Conservation (phyloP, 768 basidiomycete genomes). For the Rhodotorula paludigena region DNA sequence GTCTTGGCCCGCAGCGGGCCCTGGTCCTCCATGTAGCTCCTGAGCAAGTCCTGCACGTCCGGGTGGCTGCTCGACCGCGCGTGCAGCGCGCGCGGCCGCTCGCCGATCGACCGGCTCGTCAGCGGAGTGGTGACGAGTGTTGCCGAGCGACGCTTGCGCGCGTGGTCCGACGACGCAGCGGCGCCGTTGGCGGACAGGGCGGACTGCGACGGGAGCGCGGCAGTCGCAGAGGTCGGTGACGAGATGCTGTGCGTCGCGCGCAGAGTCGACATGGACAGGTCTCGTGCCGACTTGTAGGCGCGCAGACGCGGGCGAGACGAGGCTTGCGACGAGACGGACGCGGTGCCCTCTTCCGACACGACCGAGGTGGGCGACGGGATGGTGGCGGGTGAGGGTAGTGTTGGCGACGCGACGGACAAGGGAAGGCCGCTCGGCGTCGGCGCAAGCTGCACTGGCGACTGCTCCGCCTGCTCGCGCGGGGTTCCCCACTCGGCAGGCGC, state of each 20-base stretch:
- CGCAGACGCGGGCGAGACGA: too few relatives aligned
- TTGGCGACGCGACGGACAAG: too few relatives aligned
- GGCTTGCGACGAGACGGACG: too few relatives aligned
- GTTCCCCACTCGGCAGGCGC: neutral
- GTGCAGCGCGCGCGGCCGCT: neutral
- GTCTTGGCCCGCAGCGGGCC: slow-evolving; percentile 17
- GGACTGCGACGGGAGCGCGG: neutral
- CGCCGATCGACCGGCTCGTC: neutral
- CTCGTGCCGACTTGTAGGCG: slow-evolving; percentile 31
- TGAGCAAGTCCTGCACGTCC: neutral
- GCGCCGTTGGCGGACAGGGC: neutral
- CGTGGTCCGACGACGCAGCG: neutral
- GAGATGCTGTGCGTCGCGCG: neutral
- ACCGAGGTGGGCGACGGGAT: too few relatives aligned
- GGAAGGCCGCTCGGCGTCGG: too few relatives aligned
- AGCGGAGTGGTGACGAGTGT: neutral
- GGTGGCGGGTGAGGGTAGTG: too few relatives aligned
- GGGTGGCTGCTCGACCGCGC: slow-evolving; percentile 24
- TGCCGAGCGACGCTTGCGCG: neutral
- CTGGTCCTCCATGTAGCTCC: neutral
- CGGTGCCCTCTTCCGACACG: too few relatives aligned
- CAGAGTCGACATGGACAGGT: slow-evolving; percentile 27
- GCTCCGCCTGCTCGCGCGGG: too few relatives aligned
- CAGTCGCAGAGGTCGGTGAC: neutral
- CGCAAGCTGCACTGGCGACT: too few relatives aligned